Percentiles rank a stretch among this genome's conserved stretches.
phyloP scores from a whole-genome alignment of 768 basidiomycete species.

The Russula compacta region DNA sequence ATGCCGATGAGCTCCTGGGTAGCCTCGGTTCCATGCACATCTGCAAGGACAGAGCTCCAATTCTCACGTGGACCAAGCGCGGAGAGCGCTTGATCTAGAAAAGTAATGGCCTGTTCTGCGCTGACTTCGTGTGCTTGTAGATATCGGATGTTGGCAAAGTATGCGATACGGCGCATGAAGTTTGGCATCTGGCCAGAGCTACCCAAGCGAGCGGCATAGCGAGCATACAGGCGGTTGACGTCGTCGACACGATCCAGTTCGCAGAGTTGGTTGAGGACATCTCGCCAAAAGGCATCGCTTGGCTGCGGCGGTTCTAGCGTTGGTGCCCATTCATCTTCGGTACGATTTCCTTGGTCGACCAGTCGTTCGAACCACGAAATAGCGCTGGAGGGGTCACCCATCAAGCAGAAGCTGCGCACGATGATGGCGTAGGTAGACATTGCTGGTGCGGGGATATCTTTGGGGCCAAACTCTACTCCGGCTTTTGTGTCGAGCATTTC shows the following conservation, averaged over 20 bases:
- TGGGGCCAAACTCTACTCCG: slow-evolving; percentile 26
- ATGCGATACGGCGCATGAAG: slow-evolving; percentile 34
- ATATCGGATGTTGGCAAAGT: slow-evolving; percentile 33
- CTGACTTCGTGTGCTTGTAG: slow-evolving; percentile 22
- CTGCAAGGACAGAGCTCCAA: slow-evolving; percentile 3
- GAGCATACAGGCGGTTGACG: slow-evolving; percentile 46
- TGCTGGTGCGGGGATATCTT: slow-evolving; percentile 47
- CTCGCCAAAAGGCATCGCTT: slow-evolving; percentile 42
- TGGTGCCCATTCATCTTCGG: slow-evolving; percentile 34
- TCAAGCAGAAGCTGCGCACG: slow-evolving; percentile 54
- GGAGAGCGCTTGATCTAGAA: slow-evolving; percentile 23
- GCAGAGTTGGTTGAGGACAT: slow-evolving; percentile 53
- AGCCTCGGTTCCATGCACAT: slow-evolving; percentile 10
- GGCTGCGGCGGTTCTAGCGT: slow-evolving; percentile 42
- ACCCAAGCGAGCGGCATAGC: slow-evolving; percentile 31
- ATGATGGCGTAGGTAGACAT: slow-evolving; percentile 56
- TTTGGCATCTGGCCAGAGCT: slow-evolving; percentile 15
- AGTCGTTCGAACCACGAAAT: slow-evolving; percentile 65
- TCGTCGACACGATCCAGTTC: slow-evolving; percentile 39
- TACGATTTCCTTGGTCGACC: slow-evolving; percentile 33
- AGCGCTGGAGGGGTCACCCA: slow-evolving; percentile 55
- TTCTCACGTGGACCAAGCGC: slow-evolving; percentile 7
- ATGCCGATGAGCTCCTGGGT: slow-evolving; percentile 18
- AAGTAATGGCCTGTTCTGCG: slow-evolving; percentile 8
- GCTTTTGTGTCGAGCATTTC: slow-evolving; percentile 51